These are phyloP conservation scores for Penicillium decumbens DNA, from an alignment of 2,329 filamentous ascomycete species.

Conservation along the genomic window DNA sequence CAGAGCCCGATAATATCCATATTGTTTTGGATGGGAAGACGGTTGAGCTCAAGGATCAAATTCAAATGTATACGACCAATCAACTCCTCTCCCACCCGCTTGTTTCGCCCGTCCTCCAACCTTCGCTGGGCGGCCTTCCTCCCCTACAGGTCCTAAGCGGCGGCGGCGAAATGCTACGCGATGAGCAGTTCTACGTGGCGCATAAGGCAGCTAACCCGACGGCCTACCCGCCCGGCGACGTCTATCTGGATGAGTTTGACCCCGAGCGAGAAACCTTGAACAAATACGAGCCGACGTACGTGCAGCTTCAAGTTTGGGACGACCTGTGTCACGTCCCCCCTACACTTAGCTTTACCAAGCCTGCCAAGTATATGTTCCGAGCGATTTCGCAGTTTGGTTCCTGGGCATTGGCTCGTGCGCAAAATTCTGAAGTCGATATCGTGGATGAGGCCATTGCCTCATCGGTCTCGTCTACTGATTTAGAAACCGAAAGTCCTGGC, in stretches of 20 bases:
- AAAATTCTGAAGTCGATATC: slow-evolving; percentile 75
- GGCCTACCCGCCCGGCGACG: slow-evolving; percentile 66
- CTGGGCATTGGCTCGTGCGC: slow-evolving; percentile 80
- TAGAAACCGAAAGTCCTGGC: slow-evolving; percentile 11
- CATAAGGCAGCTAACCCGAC: slow-evolving; percentile 87
- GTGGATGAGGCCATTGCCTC: slow-evolving; percentile 73
- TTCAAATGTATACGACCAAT: slow-evolving; percentile 84
- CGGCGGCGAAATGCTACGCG: slow-evolving; percentile 80
- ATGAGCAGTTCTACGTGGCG: slow-evolving; percentile 91
- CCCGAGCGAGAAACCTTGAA: slow-evolving; percentile 51
- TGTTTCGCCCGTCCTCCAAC: slow-evolving; percentile 82
- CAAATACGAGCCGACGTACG: slow-evolving; percentile 76
- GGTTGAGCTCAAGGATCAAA: slow-evolving; percentile 79
- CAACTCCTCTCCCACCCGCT: slow-evolving; percentile 78
- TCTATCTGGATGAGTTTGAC: slow-evolving; percentile 59
- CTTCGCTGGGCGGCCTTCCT: slow-evolving; percentile 82
- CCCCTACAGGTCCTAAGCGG: slow-evolving; percentile 82
- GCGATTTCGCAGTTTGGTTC: slow-evolving; percentile 89
- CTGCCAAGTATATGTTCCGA: slow-evolving; percentile 93
- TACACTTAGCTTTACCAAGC: slow-evolving; percentile 91
- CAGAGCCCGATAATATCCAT: slow-evolving; percentile 48
- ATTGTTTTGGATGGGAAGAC: slow-evolving; percentile 67
- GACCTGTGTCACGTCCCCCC: slow-evolving; percentile 88
- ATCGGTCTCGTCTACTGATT: slow-evolving; percentile 59
- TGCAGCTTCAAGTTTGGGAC: slow-evolving; percentile 94